A percentile compares a stretch with the other conserved stretches of the same genome.
These are phyloP conservation scores for Aspergillus hortae DNA, from an alignment of 2,329 filamentous ascomycete genomes.

Conservation along the genomic window DNA sequence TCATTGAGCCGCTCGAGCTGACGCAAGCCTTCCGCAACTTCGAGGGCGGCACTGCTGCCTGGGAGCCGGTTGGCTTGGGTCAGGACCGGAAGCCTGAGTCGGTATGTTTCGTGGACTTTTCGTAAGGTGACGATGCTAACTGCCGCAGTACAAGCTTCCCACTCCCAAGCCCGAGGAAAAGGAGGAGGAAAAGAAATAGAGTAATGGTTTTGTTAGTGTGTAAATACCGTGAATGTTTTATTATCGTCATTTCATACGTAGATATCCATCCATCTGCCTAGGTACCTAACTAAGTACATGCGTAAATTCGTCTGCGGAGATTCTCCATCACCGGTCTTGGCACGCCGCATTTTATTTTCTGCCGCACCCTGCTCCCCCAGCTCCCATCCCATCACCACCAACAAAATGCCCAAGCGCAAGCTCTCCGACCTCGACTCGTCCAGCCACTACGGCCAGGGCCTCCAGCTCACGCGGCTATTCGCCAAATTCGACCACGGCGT, in stretches of 20 bases:
- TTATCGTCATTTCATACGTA: not conserved
- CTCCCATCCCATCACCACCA: not conserved
- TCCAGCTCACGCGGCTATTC: conserved; percentile 37
- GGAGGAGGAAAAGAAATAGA: conserved; percentile 87
- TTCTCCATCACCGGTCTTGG: too few relatives aligned
- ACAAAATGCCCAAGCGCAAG: conserved; percentile 41
- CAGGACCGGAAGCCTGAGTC: conserved; percentile 73
- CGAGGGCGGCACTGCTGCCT: conserved; percentile 74
- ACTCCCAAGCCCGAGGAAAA: conserved; percentile 93
- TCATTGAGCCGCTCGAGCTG: conserved; percentile 94
- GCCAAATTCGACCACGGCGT: conserved; percentile 50
- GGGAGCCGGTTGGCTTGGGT: conserved; percentile 69
- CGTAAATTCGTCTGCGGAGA: too few relatives aligned
- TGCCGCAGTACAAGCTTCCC: conserved; percentile 78
- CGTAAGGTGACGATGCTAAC: not conserved
- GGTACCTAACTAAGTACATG: too few relatives aligned
- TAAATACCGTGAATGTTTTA: conserved; percentile 32
- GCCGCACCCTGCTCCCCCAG: not conserved
- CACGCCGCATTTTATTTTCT: too few relatives aligned
- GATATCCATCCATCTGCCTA: not conserved
- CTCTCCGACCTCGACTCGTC: conserved; percentile 29
- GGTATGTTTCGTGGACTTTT: conserved; percentile 37
- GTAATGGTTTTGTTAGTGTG: conserved; percentile 34
- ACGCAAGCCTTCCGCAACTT: conserved; percentile 99
- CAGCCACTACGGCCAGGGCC: conserved; percentile 19